Evolutionary conservation across 306 rosid species (phyloP).

Genomic region (Lagenaria siceraria): DNA sequence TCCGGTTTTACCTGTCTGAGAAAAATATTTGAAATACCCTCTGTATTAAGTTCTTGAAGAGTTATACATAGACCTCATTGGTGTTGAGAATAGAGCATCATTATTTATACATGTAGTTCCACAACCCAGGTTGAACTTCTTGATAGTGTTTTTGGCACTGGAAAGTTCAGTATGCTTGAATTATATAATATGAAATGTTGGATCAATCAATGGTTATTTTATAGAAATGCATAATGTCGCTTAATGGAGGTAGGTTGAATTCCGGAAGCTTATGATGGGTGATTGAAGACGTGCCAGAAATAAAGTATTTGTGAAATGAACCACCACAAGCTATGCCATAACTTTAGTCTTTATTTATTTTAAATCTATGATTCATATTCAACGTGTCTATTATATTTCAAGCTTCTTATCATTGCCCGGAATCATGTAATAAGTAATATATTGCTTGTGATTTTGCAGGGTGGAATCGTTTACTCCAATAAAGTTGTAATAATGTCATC

Average conservation of each 20-base stretch:
- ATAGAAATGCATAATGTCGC: not conserved
- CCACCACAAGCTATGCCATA: not conserved
- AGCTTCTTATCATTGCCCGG: not conserved
- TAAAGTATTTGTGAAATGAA: not conserved
- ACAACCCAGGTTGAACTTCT: not conserved
- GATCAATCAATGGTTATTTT: not conserved
- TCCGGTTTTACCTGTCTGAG: not conserved
- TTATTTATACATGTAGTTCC: not conserved
- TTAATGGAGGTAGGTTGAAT: not conserved
- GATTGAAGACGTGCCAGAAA: not conserved
- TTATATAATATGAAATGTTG: not conserved
- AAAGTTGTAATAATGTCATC: constrained; percentile 58
- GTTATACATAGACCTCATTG: not conserved
- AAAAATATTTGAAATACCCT: not conserved
- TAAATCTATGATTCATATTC: not conserved
- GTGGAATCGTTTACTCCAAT: constrained; percentile 83
- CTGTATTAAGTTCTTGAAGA: not conserved
- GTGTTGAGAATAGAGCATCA: not conserved
- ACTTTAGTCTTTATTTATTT: not conserved
- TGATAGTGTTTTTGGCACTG: not conserved
- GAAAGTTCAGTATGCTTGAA: not conserved
- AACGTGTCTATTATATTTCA: not conserved
- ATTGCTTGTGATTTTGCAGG: constrained; percentile 38
- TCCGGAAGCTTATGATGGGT: not conserved
- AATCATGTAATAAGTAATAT: not conserved